These are phyloP conservation scores for Lizanozyma gosingica DNA, from an alignment of 1,139 yeast genomes.

Conservation along the genomic window DNA sequence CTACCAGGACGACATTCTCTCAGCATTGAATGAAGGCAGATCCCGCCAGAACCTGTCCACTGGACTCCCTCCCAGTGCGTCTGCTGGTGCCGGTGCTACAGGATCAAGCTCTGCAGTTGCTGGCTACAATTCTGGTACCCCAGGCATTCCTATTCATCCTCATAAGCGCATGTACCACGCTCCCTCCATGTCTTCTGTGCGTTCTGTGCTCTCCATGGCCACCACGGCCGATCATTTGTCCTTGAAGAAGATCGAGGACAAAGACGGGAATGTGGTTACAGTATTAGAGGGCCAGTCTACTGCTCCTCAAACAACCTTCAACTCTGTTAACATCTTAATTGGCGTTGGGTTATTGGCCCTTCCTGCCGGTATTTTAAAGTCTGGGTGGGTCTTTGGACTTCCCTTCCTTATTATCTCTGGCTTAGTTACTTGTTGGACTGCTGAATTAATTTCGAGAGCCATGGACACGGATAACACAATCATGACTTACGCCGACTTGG, in stretches of 20 bases:
- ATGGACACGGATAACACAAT: conserved; percentile 40
- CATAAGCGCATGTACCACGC: conserved; percentile 6
- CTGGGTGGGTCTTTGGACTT: conserved; percentile 38
- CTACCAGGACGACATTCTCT: conserved; percentile 31
- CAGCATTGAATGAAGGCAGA: conserved; percentile 19
- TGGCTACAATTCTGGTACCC: conserved; percentile 7
- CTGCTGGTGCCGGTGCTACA: no score
- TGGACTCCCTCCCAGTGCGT: conserved; percentile 9
- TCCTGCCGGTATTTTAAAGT: conserved; percentile 38
- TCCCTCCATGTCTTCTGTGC: conserved; percentile 28
- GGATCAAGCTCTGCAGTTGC: no score
- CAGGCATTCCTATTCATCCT: conserved; percentile 16
- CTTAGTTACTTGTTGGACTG: conserved; percentile 36
- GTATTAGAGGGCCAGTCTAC: conserved; percentile 73
- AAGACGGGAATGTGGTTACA: conserved; percentile 66
- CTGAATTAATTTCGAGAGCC: conserved; percentile 29
- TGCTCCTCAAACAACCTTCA: conserved; percentile 41
- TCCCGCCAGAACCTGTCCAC: conserved; percentile 18
- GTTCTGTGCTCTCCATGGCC: conserved; percentile 26
- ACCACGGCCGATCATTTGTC: conserved; percentile 48
- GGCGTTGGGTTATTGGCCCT: conserved; percentile 43
- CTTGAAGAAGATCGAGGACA: conserved; percentile 58
- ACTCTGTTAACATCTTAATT: conserved; percentile 38
- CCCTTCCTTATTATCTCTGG: conserved; percentile 34
- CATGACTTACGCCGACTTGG: conserved; percentile 44